phyloP scores from a whole-genome alignment of 208 protist genomes.

The Borovskyia barvae region DNA sequence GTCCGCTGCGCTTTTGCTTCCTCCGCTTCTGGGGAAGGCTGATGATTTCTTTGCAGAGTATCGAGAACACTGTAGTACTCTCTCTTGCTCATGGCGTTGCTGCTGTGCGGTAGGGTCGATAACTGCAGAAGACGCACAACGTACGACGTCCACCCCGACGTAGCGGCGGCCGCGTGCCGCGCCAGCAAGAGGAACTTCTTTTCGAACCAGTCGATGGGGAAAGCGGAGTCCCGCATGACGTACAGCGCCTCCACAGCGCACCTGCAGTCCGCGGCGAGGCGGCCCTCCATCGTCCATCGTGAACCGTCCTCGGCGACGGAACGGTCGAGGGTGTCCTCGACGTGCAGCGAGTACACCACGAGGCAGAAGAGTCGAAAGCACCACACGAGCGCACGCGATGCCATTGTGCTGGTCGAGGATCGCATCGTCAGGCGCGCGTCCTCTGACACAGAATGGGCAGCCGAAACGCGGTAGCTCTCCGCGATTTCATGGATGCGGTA shows the following conservation, averaged over 20 bases:
- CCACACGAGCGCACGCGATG: conserved; percentile 53
- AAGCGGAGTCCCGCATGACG: conserved; percentile 23
- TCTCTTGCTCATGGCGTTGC: conserved; percentile 38
- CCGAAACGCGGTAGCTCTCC: conserved; percentile 35
- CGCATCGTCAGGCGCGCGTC: neutral
- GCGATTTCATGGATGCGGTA: conserved; percentile 46
- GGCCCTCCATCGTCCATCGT: conserved; percentile 11
- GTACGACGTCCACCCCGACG: conserved; percentile 26
- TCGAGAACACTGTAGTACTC: conserved; percentile 40
- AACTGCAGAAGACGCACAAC: conserved; percentile 48
- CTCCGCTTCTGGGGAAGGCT: no score
- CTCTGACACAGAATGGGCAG: conserved; percentile 17
- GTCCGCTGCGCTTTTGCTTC: neutral
- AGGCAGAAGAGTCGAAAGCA: conserved; percentile 71
- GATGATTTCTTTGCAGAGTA: conserved; percentile 22
- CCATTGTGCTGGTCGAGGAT: conserved; percentile 27
- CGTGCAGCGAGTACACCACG: conserved; percentile 22
- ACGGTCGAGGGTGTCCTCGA: conserved; percentile 4
- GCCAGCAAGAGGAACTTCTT: conserved; percentile 32
- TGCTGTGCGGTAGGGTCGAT: conserved; percentile 28
- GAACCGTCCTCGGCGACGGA: neutral
- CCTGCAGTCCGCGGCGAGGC: conserved; percentile 9
- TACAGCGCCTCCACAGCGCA: conserved; percentile 27
- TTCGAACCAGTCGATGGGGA: conserved; percentile 61
- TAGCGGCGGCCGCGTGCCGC: neutral